phyloP scores from a whole-genome alignment of 495 filamentous ascomycete genomes.

The Niebla homalea region DNA sequence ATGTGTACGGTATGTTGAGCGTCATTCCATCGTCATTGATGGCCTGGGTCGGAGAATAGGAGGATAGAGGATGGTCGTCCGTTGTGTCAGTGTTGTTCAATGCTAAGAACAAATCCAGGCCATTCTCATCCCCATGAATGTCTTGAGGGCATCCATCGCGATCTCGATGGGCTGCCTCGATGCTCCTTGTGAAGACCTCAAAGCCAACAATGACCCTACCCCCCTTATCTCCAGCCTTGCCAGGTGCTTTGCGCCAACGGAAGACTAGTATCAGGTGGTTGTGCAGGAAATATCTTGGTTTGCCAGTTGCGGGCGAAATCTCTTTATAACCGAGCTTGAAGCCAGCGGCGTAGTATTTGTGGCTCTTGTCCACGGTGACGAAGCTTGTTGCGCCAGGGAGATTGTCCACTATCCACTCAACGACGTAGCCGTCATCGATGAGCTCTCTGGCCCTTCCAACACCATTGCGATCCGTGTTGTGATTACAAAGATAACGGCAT shows the following conservation, averaged over 20 bases:
- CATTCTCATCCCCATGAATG: constrained; percentile 45
- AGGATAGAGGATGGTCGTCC: constrained; percentile 44
- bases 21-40: constrained; percentile 53
- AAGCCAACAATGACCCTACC: constrained; percentile 72
- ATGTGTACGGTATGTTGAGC: constrained; percentile 74
- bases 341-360: constrained; percentile 89
- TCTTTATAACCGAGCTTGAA: constrained; percentile 85
- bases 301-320: constrained; percentile 42
- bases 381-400: constrained; percentile 87
- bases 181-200: constrained; percentile 83
- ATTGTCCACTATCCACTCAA: constrained; percentile 95
- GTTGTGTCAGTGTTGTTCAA: constrained; percentile 45
- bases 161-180: constrained; percentile 47
- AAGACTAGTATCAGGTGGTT: constrained; percentile 87
- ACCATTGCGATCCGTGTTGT: constrained; percentile 47
- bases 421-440: constrained; percentile 72
- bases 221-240: constrained; percentile 49
- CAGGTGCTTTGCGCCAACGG: constrained; percentile 65
- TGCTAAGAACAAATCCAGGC: constrained; percentile 54
- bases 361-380: constrained; percentile 74
- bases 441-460: constrained; percentile 61
- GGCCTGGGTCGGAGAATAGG: constrained; percentile 42
- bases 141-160: constrained; percentile 53
- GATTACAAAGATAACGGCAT: constrained; percentile 64
- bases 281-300: constrained; percentile 66